Evolutionary conservation across 1,139 yeast species (phyloP).

Genomic region (Lodderomyces pseudojiufengensis): DNA sequence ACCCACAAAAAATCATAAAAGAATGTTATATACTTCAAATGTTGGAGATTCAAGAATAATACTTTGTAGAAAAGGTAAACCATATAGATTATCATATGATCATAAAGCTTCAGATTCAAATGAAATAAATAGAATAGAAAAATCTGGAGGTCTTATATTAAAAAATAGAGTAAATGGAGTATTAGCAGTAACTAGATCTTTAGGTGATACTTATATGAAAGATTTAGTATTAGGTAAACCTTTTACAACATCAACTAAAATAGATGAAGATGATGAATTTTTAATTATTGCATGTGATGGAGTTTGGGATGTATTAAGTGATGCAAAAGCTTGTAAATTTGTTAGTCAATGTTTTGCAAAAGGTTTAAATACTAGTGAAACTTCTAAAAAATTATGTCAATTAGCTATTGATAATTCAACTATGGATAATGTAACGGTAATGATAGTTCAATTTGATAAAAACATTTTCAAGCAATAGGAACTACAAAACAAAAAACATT

Average conservation of each 20-base stretch:
- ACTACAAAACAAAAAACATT: not conserved
- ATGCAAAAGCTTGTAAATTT: conserved; percentile 73
- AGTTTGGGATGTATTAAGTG: conserved; percentile 88
- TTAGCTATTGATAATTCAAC: conserved; percentile 78
- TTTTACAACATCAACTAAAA: conserved; percentile 83
- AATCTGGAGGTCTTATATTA: conserved; percentile 82
- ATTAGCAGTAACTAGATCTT: conserved; percentile 87
- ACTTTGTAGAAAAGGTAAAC: conserved; percentile 66
- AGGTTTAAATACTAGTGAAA: conserved; percentile 49
- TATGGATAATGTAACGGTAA: conserved; percentile 89
- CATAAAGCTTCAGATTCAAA: conserved; percentile 85
- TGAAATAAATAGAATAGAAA: conserved; percentile 72
- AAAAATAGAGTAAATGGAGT: conserved; percentile 94
- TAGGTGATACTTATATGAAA: conserved; percentile 94
- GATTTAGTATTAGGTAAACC: conserved; percentile 87
- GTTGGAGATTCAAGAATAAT: conserved; percentile 93
- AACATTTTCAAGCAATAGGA: conserved; percentile 28
- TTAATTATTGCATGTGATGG: conserved; percentile 93
- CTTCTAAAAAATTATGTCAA: conserved; percentile 66
- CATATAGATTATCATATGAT: conserved; percentile 82
- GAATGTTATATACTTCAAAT: conserved; percentile 89
- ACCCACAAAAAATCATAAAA: conserved; percentile 46
- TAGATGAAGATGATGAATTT: conserved; percentile 61
- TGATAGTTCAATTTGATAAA: conserved; percentile 68
- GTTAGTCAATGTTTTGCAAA: conserved; percentile 43